Evolutionary conservation across 2,329 filamentous ascomycete genomes (phyloP).

Genomic region (Cytospora piceicola): DNA sequence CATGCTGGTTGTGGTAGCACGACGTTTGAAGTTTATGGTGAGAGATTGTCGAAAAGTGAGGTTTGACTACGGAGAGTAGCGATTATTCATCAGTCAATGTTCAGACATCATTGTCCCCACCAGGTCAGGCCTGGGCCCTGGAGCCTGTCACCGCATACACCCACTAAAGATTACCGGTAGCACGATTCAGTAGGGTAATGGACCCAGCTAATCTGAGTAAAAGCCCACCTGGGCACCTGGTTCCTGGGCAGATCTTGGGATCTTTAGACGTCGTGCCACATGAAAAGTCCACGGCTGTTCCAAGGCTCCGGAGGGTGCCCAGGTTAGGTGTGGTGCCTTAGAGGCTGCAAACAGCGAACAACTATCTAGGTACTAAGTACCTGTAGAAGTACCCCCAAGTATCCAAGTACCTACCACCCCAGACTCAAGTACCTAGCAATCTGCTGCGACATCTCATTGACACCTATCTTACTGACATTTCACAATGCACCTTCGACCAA

Average conservation of each 20-base stretch:
- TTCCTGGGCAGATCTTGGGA: neutral
- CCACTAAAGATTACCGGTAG: slow-evolving; percentile 1
- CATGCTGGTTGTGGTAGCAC: slow-evolving; percentile 19
- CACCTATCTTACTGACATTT: neutral
- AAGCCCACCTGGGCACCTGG: neutral
- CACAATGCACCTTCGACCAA: neutral
- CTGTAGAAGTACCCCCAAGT: no score
- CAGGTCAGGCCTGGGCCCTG: neutral
- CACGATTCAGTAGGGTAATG: slow-evolving; percentile 1
- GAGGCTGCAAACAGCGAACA: neutral
- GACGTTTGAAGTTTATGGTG: slow-evolving; percentile 9
- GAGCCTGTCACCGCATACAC: neutral
- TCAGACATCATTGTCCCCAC: slow-evolving; percentile 2
- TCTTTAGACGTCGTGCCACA: neutral
- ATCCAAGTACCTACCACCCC: neutral
- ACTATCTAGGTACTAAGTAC: no score
- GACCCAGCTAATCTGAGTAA: slow-evolving; percentile 2
- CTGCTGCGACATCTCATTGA: neutral
- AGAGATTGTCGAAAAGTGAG: slow-evolving; percentile 25
- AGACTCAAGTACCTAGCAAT: neutral
- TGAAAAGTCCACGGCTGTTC: neutral
- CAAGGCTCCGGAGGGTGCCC: neutral
- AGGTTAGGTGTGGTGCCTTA: neutral
- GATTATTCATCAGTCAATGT: slow-evolving; percentile 1
- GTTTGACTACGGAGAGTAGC: slow-evolving; percentile 4